Base-by-base conservation (phyloP, 2,329 filamentous ascomycete genomes). In the Ophiobolus disseminans region DNA sequence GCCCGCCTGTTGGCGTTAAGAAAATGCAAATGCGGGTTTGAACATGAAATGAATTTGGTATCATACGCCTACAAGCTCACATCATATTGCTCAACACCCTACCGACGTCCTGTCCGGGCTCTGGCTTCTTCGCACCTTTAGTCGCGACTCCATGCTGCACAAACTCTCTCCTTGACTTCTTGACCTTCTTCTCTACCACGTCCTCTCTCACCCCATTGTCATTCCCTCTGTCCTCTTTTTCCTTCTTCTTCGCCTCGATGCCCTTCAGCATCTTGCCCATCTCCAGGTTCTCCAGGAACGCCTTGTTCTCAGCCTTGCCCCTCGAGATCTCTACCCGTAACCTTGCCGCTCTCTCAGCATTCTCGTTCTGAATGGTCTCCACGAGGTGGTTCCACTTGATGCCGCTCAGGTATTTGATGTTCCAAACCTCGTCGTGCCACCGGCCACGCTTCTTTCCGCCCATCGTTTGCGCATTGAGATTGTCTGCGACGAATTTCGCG, bases 351-450 rank as follows among this genome's bases (percentile, higher is more conserved):
- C 90, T 78, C 74, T 93, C 90, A 4, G 90, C 89, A 68, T 92
- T 90, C 77, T 95, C 90, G 21, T 87, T 82, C 31, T 88, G 82
- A 59, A 93, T 91, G 75, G 92, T 88, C 70, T 90, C 87, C 47
- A 88, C 91, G 55, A 83, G 62, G 61, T 82, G 74, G 38, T 73
- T 78, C 90, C 90, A 95, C 73, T 93, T 94, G 76, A 94, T 93
- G 1, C 89, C 89, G 55, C 84, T 87, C 54, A 95, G 76, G 66
- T 95, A 95, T 52, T 89, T 82, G 55, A 94, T 76, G 62, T 88
- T 92, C 90, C 90, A 95, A 35, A 95, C 82, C 70, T 95, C 90
- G 69, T 95, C 90, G 62, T 89, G 85, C 76, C 93, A 95, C 69
- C 89, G 91, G 39, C 82, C 84, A 10, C 89, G 83, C 76, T 95